Evolutionary conservation across 148 eudicot species (phyloP).

Genomic region (Camellia japonica): DNA sequence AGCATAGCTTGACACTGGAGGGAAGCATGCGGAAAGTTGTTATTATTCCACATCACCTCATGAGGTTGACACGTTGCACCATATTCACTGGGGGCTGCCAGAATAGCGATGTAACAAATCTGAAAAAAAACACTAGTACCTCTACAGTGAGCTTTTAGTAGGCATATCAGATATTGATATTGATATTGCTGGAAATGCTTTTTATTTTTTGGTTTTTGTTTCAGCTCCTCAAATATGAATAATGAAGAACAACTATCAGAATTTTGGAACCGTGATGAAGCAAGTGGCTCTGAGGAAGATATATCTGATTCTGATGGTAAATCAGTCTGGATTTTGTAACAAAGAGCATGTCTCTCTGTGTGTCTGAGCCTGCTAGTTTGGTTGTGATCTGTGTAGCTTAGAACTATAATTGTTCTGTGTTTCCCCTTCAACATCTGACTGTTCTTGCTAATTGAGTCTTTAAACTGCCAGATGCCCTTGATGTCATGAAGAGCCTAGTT

Average conservation of each 20-base stretch:
- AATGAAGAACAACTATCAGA: slow-evolving; percentile 53
- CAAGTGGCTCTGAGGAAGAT: slow-evolving; percentile 72
- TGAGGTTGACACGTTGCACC: too few species aligned
- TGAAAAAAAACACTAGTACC: too few species aligned
- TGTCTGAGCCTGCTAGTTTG: not conserved
- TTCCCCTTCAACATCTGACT: slow-evolving; percentile 4
- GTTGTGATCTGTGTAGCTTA: slow-evolving; percentile 5
- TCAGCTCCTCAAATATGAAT: slow-evolving; percentile 49
- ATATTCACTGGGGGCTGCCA: too few species aligned
- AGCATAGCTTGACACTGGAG: too few species aligned
- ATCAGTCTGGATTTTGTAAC: slow-evolving; percentile 8
- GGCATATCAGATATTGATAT: not conserved
- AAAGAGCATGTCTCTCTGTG: not conserved
- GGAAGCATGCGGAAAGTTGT: too few species aligned
- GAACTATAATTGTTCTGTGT: not conserved
- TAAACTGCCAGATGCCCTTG: slow-evolving; percentile 51
- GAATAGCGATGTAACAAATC: too few species aligned
- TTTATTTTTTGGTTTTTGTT: slow-evolving; percentile 11
- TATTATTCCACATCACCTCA: too few species aligned
- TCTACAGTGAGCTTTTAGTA: not conserved
- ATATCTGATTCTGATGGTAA: slow-evolving; percentile 92
- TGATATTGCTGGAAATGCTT: not conserved
- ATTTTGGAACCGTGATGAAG: slow-evolving; percentile 86
- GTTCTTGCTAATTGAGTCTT: slow-evolving; percentile 1
- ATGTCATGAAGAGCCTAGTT: slow-evolving; percentile 36